Evolutionary conservation across 306 rosid genomes (phyloP), one percentile per base, ranked within the genome.

Genomic region (Cucumis cinereus): DNA sequence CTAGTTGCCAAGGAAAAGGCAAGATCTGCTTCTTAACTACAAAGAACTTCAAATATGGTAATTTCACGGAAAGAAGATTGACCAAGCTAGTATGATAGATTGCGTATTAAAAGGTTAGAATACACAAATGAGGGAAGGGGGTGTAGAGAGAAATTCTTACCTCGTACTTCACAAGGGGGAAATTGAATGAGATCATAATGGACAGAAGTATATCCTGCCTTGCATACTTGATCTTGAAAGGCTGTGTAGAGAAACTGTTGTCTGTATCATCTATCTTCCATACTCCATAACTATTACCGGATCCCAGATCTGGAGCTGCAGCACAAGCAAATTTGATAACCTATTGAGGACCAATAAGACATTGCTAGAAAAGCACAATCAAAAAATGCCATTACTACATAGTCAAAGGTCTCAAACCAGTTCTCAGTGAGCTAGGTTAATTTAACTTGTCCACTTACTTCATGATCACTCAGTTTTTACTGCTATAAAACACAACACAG

Each of bases 231-330:
- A 94, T 88, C 82, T 89, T 89, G 79, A 94, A 94, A 62, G 96
- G 93, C 83, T 81, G 96, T 26, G 97, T 90, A 40, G 96, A 90
- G 88, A 94, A 91, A 86, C 98, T 93, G 79, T 90, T 85, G 83
- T 93, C 97, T 36, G 84, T 84, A 77, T 93, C 94, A 77, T 93
- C 91, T 79, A 93, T 88, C 88, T 86, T 86, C 98, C 98, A 93
- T 77, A 74, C 89, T 60, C 98, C 97, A 80, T 80, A 86, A 77
- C 79, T 78, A 87, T 86, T 86, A 75, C 87, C 92, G 66, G 83
- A 83, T 72, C 83, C 88, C 57, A 82, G 73, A 62, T 90, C 96
- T 61, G 93, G 90, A 81, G 88, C 98, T 93, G 90, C 86, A 83
- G 59, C 74, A 78, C 80, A 82, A 63, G 74, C 79, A 79, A 76